phyloP scores from a whole-genome alignment of 2,329 filamentous ascomycete species.

The Dothistroma septosporum region DNA sequence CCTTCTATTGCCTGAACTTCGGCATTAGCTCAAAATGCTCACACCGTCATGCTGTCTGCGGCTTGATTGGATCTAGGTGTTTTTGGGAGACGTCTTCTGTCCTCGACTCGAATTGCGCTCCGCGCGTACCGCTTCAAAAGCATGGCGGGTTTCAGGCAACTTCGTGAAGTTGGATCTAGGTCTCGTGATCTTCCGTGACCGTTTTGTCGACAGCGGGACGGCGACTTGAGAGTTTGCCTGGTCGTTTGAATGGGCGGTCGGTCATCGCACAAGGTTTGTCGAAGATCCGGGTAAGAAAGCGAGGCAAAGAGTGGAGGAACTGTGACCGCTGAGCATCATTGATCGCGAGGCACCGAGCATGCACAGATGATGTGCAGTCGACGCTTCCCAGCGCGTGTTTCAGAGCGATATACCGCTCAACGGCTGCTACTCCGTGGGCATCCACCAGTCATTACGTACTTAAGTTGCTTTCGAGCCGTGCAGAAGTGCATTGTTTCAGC shows the following conservation, averaged over 20 bases:
- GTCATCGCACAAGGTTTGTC: not conserved
- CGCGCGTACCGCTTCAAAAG: not conserved
- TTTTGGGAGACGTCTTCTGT: too few relatives aligned
- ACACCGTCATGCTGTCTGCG: conserved; percentile 1
- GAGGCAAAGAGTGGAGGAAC: too few relatives aligned
- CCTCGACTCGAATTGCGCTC: not conserved
- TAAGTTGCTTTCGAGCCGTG: not conserved
- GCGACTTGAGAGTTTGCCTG: not conserved
- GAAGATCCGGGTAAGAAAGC: not conserved
- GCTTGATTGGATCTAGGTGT: not conserved
- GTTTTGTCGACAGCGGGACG: not conserved
- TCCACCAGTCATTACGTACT: not conserved
- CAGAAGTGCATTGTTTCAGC: not conserved
- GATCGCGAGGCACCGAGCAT: too few relatives aligned
- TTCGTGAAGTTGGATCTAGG: not conserved
- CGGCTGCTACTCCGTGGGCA: not conserved
- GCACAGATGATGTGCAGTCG: not conserved
- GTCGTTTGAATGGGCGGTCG: not conserved
- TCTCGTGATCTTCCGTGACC: not conserved
- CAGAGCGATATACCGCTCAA: not conserved
- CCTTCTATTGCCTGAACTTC: conserved; percentile 7
- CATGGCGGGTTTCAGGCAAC: not conserved
- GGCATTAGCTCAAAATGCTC: not conserved
- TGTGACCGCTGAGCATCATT: not conserved
- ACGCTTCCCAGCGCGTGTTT: not conserved